Conservation (phyloP, 768 basidiomycete genomes). For the Cystoderma amianthinum region DNA sequence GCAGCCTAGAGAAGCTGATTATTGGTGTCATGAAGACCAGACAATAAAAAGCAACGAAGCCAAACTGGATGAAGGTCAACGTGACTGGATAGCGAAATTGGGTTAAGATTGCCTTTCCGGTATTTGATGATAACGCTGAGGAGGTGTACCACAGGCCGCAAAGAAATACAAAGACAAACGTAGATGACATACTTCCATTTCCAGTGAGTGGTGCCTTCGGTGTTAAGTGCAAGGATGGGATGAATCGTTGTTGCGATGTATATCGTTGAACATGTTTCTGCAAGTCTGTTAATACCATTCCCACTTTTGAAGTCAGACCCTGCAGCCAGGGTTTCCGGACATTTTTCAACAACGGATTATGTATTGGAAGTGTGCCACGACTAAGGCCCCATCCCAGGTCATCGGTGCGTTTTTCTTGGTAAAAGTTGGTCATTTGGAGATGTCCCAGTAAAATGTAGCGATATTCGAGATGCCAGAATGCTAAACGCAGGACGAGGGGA, state of each 20-base stretch:
- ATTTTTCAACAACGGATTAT: conserved; percentile 20
- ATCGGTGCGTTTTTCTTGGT: conserved; percentile 14
- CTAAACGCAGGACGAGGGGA: not conserved
- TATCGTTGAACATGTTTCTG: not conserved
- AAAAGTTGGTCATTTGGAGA: conserved; percentile 17
- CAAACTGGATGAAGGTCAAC: conserved; percentile 96
- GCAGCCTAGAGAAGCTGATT: conserved; percentile 59
- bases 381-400: conserved; percentile 21
- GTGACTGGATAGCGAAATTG: conserved; percentile 94
- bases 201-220: conserved; percentile 23
- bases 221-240: conserved; percentile 15
- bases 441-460: conserved; percentile 13
- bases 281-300: not conserved
- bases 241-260: conserved; percentile 13
- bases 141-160: conserved; percentile 91
- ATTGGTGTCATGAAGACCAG: conserved; percentile 75
- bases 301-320: conserved; percentile 11
- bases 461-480: too few species aligned
- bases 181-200: conserved; percentile 23
- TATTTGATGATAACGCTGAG: conserved; percentile 92
- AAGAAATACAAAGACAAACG: conserved; percentile 60
- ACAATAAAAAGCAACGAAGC: conserved; percentile 86
- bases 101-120: conserved; percentile 90
- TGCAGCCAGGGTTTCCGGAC: conserved; percentile 23
- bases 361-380: conserved; percentile 20